Evolutionary conservation across 192 early-diverging fungal genomes (phyloP).

Genomic region (Coemansia asiatica): DNA sequence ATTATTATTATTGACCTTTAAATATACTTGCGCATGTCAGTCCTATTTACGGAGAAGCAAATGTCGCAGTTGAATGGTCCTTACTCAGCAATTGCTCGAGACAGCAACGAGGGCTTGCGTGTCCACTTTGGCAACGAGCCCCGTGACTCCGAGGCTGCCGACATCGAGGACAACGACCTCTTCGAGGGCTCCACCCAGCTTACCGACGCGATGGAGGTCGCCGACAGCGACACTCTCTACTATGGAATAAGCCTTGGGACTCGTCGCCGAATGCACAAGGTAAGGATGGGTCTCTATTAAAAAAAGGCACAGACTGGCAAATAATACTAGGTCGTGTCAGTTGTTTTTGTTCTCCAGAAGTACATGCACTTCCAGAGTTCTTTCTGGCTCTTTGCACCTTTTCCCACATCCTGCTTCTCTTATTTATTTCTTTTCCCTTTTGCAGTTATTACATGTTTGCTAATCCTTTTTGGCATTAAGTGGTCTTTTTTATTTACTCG

Average conservation of each 20-base stretch:
- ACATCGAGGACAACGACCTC: conserved; percentile 51
- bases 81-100: conserved; percentile 37
- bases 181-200: conserved; percentile 26
- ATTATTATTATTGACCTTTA: not conserved
- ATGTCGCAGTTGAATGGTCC: conserved; percentile 29
- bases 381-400: conserved; percentile 1
- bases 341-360: not conserved
- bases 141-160: conserved; percentile 24
- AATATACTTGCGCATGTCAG: conserved; percentile 17
- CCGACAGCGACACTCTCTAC: conserved; percentile 49
- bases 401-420: not conserved
- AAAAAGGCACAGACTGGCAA: not conserved
- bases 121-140: conserved; percentile 34
- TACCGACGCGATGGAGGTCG: conserved; percentile 29
- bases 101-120: conserved; percentile 17
- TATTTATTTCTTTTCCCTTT: not conserved
- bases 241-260: conserved; percentile 38
- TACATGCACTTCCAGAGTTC: not conserved
- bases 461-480: not conserved
- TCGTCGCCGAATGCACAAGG: conserved; percentile 39
- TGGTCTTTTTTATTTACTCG: not conserved
- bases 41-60: conserved; percentile 21
- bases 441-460: not conserved
- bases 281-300: conserved; percentile 6
- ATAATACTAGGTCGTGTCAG: not conserved